Base-by-base conservation (phyloP, 768 basidiomycete species). In the Tremella yokohamensis region DNA sequence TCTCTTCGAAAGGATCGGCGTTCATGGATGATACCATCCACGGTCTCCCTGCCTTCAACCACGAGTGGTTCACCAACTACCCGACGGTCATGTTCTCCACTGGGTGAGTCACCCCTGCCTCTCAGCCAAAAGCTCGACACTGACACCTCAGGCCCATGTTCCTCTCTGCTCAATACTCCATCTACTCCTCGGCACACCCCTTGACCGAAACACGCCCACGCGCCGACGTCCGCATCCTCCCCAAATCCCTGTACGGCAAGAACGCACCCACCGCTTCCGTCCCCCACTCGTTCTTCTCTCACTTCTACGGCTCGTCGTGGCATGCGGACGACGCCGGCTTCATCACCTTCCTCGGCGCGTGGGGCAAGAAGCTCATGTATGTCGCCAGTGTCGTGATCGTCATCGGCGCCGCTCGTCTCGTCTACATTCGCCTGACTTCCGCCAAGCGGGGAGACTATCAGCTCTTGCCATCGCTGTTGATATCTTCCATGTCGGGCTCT, bases 61-160 rank as follows among this genome's bases (percentile, higher is more conserved):
- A 94, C 75, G 84, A 85, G 52, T 99, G 90, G 86, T 76, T 96
- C 54, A 84, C 93, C 73, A 96, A 98, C 78, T 99, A 99, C 68
- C 96, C 96, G 29, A 99, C 96, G 24, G 96, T 99, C 80, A 99
- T 99, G 96, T 99, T 99, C 79, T 91, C 91, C 53, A 99, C 96
- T 0, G 94, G 74, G 73, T 74, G 44, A 64, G 65, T 67, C 53
- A 39, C 39, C 20, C 54, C 15, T 48, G 38, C 22, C 44, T 49
- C 20, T 22, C 24, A 1, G 40, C 26, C 8, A 20, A 3, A 8
- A 22, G 20, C 7, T 29, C 20, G 8, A 16, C 7, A 34, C 19
- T 49, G 40, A 34, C 15, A 11, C 37, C 8, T 12, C 56, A 70
- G 94, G 0, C 96, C 96, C 69, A 99, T 99, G 96, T 99, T 97